Conservation (phyloP, 176 grass and related monocot species). For the Aegilops bicornis region DNA sequence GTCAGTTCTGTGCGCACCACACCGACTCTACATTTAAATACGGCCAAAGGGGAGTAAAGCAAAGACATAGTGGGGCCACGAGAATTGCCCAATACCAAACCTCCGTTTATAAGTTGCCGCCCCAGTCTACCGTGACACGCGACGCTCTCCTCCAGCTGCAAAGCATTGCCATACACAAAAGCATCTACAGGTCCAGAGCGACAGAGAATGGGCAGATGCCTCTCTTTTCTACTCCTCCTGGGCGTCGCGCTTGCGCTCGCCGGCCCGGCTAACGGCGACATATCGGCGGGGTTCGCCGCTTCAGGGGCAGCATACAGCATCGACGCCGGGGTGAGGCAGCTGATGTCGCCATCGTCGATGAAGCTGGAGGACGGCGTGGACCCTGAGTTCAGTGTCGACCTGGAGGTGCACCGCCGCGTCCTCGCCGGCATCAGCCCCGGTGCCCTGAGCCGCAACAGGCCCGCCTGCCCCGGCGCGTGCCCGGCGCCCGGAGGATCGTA, state of each 20-base stretch:
- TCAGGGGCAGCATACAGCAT: background rate
- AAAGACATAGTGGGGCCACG: background rate
- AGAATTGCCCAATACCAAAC: background rate
- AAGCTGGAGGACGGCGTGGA: conserved; percentile 20
- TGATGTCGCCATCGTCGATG: background rate
- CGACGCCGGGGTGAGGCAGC: background rate
- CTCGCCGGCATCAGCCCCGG: background rate
- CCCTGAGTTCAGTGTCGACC: background rate
- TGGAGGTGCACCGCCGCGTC: conserved; percentile 36
- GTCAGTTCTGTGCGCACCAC: background rate
- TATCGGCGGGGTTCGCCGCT: background rate
- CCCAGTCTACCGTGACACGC: background rate
- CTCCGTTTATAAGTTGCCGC: background rate
- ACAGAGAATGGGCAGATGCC: background rate
- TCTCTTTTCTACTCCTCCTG: background rate
- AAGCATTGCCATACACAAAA: background rate
- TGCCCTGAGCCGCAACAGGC: background rate
- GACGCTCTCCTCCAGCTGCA: background rate
- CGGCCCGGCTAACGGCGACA: background rate
- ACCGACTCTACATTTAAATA: background rate
- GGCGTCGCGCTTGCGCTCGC: background rate
- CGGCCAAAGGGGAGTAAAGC: background rate
- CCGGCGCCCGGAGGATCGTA: background rate
- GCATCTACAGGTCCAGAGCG: background rate
- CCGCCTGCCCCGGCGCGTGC: conserved; percentile 9